Conservation (phyloP, 257 asterid species). For the Solanum appendiculatum region DNA sequence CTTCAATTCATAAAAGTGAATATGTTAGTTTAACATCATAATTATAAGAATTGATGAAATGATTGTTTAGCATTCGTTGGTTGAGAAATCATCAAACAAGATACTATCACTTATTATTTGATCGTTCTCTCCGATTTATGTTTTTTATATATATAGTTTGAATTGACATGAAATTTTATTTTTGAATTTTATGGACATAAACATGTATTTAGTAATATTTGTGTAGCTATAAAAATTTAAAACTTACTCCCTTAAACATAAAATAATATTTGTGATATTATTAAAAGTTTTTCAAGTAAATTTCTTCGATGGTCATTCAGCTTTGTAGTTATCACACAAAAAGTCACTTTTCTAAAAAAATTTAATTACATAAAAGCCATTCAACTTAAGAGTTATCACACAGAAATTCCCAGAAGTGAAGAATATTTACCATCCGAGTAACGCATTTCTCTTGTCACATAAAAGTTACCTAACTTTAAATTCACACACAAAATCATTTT, state of each 20-base stretch:
- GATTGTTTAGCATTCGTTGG: neutral
- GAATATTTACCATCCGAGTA: no score
- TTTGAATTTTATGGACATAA: neutral
- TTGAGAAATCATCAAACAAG: neutral
- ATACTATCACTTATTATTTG: neutral
- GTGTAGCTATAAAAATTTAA: neutral
- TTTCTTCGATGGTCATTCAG: neutral
- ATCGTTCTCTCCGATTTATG: neutral
- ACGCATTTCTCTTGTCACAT: neutral
- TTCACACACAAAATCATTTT: no score
- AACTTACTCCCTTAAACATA: neutral
- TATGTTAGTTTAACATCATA: no score
- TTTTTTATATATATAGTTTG: neutral
- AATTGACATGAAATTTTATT: neutral
- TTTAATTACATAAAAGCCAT: no score
- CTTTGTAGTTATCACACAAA: neutral
- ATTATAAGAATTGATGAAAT: no score
- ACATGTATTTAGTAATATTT: neutral
- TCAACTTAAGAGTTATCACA: no score
- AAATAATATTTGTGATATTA: neutral
- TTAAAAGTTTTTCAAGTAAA: neutral
- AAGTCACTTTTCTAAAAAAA: no score
- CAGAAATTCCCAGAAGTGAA: no score
- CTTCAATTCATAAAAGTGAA: no score
- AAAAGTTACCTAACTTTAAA: neutral